Percentiles rank a stretch among this genome's conserved stretches.
Evolutionary conservation across 768 basidiomycete genomes (phyloP).

Genomic region (Lactarius hengduanensis): DNA sequence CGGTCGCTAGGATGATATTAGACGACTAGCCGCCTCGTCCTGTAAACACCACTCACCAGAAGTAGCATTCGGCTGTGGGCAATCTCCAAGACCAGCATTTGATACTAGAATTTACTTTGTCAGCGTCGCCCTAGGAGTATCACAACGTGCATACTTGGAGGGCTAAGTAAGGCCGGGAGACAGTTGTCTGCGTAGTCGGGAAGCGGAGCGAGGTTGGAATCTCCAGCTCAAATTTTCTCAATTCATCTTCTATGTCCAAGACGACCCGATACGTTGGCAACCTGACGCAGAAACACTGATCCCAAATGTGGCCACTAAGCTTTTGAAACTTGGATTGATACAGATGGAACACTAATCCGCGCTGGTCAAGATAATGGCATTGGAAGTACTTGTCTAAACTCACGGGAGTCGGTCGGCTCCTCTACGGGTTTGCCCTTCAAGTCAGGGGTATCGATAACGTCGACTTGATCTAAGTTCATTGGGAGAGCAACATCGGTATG

Average conservation of each 20-base stretch:
- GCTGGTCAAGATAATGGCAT: neutral
- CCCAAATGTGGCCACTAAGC: conserved; percentile 29
- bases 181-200: conserved; percentile 25
- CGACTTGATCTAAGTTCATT: conserved; percentile 30
- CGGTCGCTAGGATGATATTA: conserved; percentile 22
- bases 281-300: conserved; percentile 29
- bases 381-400: neutral
- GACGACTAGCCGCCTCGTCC: neutral
- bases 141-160: conserved; percentile 22
- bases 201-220: conserved; percentile 27
- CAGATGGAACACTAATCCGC: conserved; percentile 25
- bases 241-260: conserved; percentile 29
- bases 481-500: conserved; percentile 30
- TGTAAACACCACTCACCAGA: conserved; percentile 20
- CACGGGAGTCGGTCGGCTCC: conserved; percentile 29
- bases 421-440: conserved; percentile 29
- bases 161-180: conserved; percentile 27
- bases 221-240: conserved; percentile 29
- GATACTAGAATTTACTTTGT: conserved; percentile 18
- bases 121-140: neutral
- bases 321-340: conserved; percentile 19
- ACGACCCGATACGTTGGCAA: conserved; percentile 30
- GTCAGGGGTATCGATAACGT: conserved; percentile 22
- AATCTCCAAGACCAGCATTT: conserved; percentile 22
- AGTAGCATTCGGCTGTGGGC: conserved; percentile 20